Percentiles rank a stretch among this genome's conserved stretches.
Conservation (phyloP, 257 asterid genomes). For the Coffea eugenioides region DNA sequence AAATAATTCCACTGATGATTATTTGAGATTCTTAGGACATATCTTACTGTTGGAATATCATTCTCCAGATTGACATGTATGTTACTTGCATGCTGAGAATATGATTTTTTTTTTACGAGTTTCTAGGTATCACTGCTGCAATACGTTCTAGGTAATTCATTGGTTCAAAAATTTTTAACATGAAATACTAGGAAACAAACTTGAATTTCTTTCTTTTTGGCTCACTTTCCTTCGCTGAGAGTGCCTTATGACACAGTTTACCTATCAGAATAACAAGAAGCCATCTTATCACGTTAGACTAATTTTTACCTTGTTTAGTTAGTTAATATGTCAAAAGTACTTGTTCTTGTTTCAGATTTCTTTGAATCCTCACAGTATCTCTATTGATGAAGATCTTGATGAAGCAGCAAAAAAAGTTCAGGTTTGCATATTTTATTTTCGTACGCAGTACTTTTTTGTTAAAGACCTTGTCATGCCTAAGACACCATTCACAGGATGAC, state of each 20-base stretch:
- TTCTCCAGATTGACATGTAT: neutral
- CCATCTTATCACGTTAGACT: no score
- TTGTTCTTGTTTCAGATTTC: conserved; percentile 39
- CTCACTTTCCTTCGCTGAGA: neutral
- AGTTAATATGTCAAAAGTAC: neutral
- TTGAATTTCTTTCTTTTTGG: neutral
- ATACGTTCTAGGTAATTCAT: neutral
- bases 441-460: neutral
- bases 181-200: neutral
- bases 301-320: conserved; percentile 1
- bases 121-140: neutral
- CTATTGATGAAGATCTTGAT: conserved; percentile 84
- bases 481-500: conserved; percentile 41
- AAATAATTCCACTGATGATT: no score
- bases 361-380: conserved; percentile 66
- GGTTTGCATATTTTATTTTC: conserved; percentile 37
- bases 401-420: conserved; percentile 67
- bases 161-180: neutral
- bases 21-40: neutral
- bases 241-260: neutral
- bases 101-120: neutral
- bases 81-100: neutral
- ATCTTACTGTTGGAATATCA: neutral
- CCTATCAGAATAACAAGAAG: neutral
- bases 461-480: conserved; percentile 6